Base-by-base conservation (phyloP, 495 filamentous ascomycete species). In the Hypomontagnella monticulosa region DNA sequence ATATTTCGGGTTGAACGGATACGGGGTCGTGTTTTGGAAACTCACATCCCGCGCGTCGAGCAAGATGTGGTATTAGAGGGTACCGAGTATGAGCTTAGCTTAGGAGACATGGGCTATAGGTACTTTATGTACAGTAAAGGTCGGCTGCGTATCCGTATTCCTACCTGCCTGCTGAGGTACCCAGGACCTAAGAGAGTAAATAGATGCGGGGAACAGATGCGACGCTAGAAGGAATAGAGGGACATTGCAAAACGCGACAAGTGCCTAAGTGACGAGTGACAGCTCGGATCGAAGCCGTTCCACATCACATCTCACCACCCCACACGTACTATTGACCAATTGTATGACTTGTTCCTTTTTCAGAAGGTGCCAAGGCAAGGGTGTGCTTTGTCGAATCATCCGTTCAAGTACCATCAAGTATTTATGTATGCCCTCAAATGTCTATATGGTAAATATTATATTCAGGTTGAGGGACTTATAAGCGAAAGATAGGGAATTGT, bases 261-360 rank as follows among this genome's bases (percentile, higher is more conserved):
- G 36, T 3, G 36, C 3, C 36, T 9, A 38, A 38, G 36, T 3
- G 36, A 38, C 36, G 36, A 38, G 36, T 38, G 36, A 50, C 12
- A 50, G 15, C 14, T 50, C 47, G 47, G 47, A 50, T 50, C 14
- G 47, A 50, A 50, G 30, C 34, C 47, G 47, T 50, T 50, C 47
- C 47, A 50, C 4, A 6, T 6, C 47, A 50, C 4, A 6, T 6
- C 15, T 50, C 2, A 30, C 8, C 27, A 50, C 47, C 47, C 47
- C 47, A 50, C 47, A 23, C 23, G 23, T 2, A 27, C 6, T 6
- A 27, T 6, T 6, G 20, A 19, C 10, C 18, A 23, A 46, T 46
- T n/a, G 47, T 50, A 27, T 34, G 47, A 50, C 12, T 9, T 11
- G 27, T 9, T 50, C 47, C 11, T 20, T 52, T 52, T 52, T 52